A percentile compares a stretch with the other conserved stretches of the same genome.
These are phyloP conservation scores for Saturnispora kantuleensis DNA, from an alignment of 805 yeast genomes.

Conservation along the genomic window DNA sequence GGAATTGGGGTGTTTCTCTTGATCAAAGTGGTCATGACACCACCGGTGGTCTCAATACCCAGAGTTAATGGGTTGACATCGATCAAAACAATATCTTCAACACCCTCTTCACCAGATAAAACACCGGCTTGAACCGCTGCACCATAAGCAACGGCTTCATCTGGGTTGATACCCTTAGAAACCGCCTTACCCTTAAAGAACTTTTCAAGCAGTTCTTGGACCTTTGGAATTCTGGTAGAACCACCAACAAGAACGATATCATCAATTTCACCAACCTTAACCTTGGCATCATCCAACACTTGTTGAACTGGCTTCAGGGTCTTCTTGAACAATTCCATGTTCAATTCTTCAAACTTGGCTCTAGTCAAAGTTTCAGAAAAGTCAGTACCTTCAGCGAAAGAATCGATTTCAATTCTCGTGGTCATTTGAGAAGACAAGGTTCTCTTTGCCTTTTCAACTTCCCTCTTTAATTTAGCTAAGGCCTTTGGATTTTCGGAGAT, in stretches of 20 bases:
- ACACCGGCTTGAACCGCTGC: constrained; percentile 99
- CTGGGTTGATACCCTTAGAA: constrained; percentile 96
- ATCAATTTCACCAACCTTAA: constrained; percentile 77
- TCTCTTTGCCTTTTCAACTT: constrained; percentile 97
- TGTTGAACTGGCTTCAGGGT: constrained; percentile 94
- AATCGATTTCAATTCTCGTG: constrained; percentile 92
- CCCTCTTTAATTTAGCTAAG: constrained; percentile 88
- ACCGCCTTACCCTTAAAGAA: constrained; percentile 93
- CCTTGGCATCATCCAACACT: constrained; percentile 87
- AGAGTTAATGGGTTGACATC: constrained; percentile 91
- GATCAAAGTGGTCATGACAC: constrained; percentile 93
- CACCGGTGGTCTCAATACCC: constrained; percentile 96
- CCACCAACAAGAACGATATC: constrained; percentile 98
- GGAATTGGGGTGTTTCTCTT: constrained; percentile 94
- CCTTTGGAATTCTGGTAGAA: constrained; percentile 98
- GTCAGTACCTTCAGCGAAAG: constrained; percentile 89
- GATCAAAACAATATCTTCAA: constrained; percentile 76
- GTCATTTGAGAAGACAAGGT: constrained; percentile 91
- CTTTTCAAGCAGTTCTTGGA: constrained; percentile 83
- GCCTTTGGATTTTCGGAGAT: constrained; percentile 75
- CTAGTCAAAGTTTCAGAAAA: constrained; percentile 92
- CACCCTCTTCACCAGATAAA: constrained; percentile 90
- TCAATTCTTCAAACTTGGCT: constrained; percentile 96
- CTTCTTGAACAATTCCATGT: constrained; percentile 85
- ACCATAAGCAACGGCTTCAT: constrained; percentile 99